These are phyloP conservation scores for Naganishia albida DNA, from an alignment of 1,284 basidiomycete species.

Conservation along the genomic window DNA sequence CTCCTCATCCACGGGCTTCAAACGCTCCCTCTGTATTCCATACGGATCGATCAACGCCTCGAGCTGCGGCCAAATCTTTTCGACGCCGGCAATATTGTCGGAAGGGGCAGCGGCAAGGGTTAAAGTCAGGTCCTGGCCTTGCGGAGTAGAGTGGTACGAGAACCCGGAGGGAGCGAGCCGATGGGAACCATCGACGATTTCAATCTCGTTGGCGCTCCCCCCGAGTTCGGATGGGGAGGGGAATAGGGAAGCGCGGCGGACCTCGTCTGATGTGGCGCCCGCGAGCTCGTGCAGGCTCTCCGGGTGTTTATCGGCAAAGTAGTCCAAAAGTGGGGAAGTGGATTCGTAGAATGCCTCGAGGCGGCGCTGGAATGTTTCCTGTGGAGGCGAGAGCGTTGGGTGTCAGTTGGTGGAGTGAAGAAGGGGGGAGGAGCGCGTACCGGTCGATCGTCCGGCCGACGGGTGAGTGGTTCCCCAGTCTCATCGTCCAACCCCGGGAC, in stretches of 20 bases:
- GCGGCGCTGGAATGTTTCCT: slow-evolving; percentile 82
- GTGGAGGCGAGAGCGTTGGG: slow-evolving; percentile 6
- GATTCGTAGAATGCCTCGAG: slow-evolving; percentile 80
- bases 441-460: slow-evolving; percentile 89
- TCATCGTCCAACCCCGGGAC: slow-evolving; percentile 83
- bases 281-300: slow-evolving; percentile 70
- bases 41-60: slow-evolving; percentile 48
- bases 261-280: slow-evolving; percentile 86
- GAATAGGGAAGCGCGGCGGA: slow-evolving; percentile 50
- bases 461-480: slow-evolving; percentile 85
- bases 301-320: slow-evolving; percentile 65
- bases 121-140: slow-evolving; percentile 28
- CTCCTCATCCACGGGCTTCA: slow-evolving; percentile 33
- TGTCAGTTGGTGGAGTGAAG: slow-evolving; percentile 21
- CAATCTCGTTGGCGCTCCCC: no score
- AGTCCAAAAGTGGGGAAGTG: slow-evolving; percentile 80
- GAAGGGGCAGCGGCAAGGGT: slow-evolving; percentile 31
- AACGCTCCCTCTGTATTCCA: slow-evolving; percentile 37
- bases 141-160: slow-evolving; percentile 22
- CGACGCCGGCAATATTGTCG: slow-evolving; percentile 39
- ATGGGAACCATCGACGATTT: no score
- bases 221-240: background rate
- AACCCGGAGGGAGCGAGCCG: slow-evolving; percentile 22
- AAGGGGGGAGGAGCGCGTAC: slow-evolving; percentile 59
- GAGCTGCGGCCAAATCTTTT: slow-evolving; percentile 54